A percentile compares a stretch with the other conserved stretches of the same genome.
Evolutionary conservation across 192 early-diverging fungal species (phyloP).

Genomic region (Coemansia sp.): DNA sequence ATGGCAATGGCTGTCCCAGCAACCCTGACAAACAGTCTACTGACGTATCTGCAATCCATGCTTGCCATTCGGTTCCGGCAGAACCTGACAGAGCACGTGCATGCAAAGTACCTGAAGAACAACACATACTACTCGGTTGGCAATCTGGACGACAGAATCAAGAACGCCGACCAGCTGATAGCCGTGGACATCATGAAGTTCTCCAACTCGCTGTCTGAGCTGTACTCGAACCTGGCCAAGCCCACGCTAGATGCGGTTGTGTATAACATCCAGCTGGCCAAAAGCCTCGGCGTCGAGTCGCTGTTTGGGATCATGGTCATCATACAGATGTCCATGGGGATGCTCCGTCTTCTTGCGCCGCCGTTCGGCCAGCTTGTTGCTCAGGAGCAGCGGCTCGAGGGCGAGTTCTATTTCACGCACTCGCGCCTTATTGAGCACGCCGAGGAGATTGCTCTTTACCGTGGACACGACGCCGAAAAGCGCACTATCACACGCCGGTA

Average conservation of each 20-base stretch:
- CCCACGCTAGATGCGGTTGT: conserved; percentile 92
- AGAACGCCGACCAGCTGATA: conserved; percentile 86
- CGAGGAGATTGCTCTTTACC: conserved; percentile 92
- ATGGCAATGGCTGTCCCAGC: conserved; percentile 92
- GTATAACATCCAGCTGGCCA: conserved; percentile 85
- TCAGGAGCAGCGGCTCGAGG: conserved; percentile 87
- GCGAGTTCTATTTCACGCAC: conserved; percentile 94
- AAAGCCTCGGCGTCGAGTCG: conserved; percentile 82
- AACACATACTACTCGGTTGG: conserved; percentile 94
- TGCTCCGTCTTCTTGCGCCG: conserved; percentile 84
- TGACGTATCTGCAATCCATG: conserved; percentile 75
- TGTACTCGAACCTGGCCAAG: conserved; percentile 95
- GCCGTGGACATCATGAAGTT: conserved; percentile 92
- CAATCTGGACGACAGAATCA: conserved; percentile 91
- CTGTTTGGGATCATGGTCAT: conserved; percentile 79
- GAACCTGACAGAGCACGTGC: conserved; percentile 85
- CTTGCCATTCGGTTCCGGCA: conserved; percentile 79
- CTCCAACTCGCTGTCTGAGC: conserved; percentile 76
- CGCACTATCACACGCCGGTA: conserved; percentile 77
- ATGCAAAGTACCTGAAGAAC: conserved; percentile 79
- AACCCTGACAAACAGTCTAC: conserved; percentile 94
- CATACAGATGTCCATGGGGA: conserved; percentile 73
- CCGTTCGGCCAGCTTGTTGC: conserved; percentile 96
- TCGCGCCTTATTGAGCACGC: conserved; percentile 93
- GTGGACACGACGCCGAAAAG: conserved; percentile 83